These are phyloP conservation scores for Dissophora globulifera DNA, from an alignment of 192 early-diverging fungal species.

Conservation along the genomic window DNA sequence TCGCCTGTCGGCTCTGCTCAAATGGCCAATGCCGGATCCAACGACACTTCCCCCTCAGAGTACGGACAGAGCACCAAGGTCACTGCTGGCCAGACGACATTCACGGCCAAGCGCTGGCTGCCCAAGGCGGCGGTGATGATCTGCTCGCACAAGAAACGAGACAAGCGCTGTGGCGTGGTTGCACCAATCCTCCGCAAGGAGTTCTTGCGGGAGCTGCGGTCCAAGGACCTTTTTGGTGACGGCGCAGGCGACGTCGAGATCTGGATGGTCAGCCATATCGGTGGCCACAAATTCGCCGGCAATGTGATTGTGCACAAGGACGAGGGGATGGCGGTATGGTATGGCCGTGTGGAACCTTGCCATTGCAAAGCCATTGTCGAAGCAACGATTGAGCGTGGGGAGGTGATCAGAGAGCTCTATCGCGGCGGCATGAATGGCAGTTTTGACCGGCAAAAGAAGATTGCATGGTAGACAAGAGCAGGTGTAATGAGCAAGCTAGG, in stretches of 20 bases:
- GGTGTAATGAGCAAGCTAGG: no score
- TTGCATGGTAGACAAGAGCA: conserved; percentile 20
- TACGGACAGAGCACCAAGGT: neutral
- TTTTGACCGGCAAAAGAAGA: conserved; percentile 36
- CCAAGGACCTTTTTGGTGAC: conserved; percentile 55
- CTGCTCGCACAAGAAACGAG: conserved; percentile 65
- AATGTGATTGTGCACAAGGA: conserved; percentile 65
- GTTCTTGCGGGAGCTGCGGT: conserved; percentile 57
- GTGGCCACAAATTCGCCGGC: conserved; percentile 72
- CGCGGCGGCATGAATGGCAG: conserved; percentile 65
- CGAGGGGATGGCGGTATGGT: conserved; percentile 66
- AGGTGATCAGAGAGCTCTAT: conserved; percentile 64
- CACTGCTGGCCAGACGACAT: conserved; percentile 18
- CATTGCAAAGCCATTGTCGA: conserved; percentile 64
- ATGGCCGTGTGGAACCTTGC: conserved; percentile 66
- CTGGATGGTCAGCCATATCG: conserved; percentile 66
- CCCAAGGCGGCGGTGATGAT: conserved; percentile 62
- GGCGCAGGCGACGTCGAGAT: conserved; percentile 51
- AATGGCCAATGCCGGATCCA: no score
- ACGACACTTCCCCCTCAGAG: no score
- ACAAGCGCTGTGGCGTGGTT: conserved; percentile 68
- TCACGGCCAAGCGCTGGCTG: conserved; percentile 23
- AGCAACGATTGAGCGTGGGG: conserved; percentile 59
- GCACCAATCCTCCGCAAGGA: conserved; percentile 60
- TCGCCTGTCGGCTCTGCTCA: conserved; percentile 9